Conservation (phyloP, 164 flowering plant genomes). For the Paratinospora sagittata region DNA sequence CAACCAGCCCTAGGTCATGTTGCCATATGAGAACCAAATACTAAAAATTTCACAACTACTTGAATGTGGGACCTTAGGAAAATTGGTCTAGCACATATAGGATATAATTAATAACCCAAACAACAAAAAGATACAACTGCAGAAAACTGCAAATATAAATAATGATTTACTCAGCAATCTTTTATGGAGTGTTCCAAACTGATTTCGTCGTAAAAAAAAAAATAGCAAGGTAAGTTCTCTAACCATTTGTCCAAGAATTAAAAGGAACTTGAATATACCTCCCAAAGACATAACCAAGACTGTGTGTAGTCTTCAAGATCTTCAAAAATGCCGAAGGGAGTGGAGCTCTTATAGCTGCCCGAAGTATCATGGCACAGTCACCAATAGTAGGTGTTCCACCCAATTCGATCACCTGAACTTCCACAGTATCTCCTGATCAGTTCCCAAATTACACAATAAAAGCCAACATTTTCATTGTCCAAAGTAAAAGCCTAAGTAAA, state of each 20-base stretch:
- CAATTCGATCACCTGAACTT: conserved; percentile 69
- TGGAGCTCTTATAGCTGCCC: conserved; percentile 87
- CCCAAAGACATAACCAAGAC: conserved; percentile 81
- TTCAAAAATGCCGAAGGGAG: conserved; percentile 81
- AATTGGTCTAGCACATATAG: background rate
- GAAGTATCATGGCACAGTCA: conserved; percentile 85
- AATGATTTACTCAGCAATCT: background rate
- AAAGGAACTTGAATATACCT: conserved; percentile 39
- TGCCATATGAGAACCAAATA: background rate
- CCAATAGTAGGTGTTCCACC: conserved; percentile 93
- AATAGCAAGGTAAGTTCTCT: background rate
- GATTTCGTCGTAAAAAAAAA: background rate
- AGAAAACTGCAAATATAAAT: background rate
- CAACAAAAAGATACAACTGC: background rate
- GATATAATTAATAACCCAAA: background rate
- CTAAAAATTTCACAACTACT: background rate
- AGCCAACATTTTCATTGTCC: background rate
- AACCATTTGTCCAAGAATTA: background rate
- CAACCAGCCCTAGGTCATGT: background rate
- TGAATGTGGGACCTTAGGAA: background rate
- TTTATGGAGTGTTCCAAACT: background rate
- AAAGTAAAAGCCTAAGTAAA: background rate
- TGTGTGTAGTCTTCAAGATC: conserved; percentile 74
- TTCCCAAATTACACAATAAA: background rate
- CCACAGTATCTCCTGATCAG: background rate